A percentile compares a stretch with the other conserved stretches of the same genome.
phyloP scores from a whole-genome alignment of 208 protist genomes.

The Tritrichomonas foetus region DNA sequence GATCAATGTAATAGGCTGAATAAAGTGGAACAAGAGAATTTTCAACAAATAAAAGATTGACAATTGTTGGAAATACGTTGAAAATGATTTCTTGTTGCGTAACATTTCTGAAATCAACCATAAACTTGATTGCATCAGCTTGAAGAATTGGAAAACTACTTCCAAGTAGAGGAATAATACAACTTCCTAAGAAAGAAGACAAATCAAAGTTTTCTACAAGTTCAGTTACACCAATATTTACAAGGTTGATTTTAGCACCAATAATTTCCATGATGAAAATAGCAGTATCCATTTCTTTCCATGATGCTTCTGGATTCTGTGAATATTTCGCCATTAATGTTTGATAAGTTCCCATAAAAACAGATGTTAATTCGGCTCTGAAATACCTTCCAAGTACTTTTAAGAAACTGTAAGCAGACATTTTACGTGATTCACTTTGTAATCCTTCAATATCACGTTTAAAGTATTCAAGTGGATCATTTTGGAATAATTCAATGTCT shows the following conservation, averaged over 20 bases:
- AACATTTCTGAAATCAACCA: background rate
- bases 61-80: background rate
- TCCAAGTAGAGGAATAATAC: background rate
- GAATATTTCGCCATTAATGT: too few species aligned
- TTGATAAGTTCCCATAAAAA: background rate
- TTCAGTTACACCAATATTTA: background rate
- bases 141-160: background rate
- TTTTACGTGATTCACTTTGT: background rate
- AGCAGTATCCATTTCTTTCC: background rate
- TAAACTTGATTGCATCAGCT: conserved; percentile 1
- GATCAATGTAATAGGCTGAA: background rate
- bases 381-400: background rate
- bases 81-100: background rate
- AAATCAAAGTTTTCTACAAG: background rate
- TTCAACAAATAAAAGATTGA: background rate
- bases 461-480: background rate
- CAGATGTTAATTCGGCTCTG: too few species aligned
- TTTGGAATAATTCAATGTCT: background rate
- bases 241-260: background rate
- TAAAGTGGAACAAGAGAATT: background rate
- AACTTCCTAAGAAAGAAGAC: background rate
- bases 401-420: background rate
- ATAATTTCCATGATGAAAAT: background rate
- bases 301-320: too few species aligned
- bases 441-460: background rate